Evolutionary conservation across 2,329 filamentous ascomycete species (phyloP).

Genomic region (Aspergillus costaricaensis): DNA sequence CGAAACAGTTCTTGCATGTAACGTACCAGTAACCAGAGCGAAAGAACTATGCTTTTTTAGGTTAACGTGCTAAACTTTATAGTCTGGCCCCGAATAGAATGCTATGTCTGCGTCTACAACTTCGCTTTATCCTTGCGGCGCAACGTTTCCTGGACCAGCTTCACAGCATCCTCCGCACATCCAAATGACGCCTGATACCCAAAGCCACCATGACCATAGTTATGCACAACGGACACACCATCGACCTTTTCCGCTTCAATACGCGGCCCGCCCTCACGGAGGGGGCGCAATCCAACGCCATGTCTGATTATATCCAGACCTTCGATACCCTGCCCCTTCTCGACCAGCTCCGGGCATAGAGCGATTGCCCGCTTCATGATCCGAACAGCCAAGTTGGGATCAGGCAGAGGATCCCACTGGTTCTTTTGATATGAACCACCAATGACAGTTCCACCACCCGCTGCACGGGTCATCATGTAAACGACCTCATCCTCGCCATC

Average conservation of each 20-base stretch:
- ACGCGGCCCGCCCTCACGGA: conserved; percentile 70
- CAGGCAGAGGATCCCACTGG: conserved; percentile 76
- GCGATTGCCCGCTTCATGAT: conserved; percentile 72
- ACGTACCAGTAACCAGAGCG: background rate
- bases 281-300: conserved; percentile 77
- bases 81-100: too few species aligned
- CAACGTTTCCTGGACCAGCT: conserved; percentile 62
- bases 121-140: conserved; percentile 34
- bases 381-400: conserved; percentile 74
- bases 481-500: conserved; percentile 71
- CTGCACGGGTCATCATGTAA: conserved; percentile 81
- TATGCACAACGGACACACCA: conserved; percentile 55
- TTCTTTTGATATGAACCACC: conserved; percentile 82
- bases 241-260: conserved; percentile 71
- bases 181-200: conserved; percentile 72
- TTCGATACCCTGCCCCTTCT: conserved; percentile 65
- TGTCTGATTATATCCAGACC: conserved; percentile 76
- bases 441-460: conserved; percentile 76
- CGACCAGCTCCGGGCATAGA: conserved; percentile 44
- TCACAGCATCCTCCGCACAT: conserved; percentile 66
- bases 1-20: background rate
- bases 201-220: conserved; percentile 50
- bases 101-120: conserved; percentile 23
- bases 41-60: background rate
- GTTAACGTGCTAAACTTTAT: too few species aligned